A percentile compares a stretch with the other conserved stretches of the same genome.
These are phyloP conservation scores for Malassezia arunalokei DNA, from an alignment of 1,284 basidiomycete species.

Conservation along the genomic window DNA sequence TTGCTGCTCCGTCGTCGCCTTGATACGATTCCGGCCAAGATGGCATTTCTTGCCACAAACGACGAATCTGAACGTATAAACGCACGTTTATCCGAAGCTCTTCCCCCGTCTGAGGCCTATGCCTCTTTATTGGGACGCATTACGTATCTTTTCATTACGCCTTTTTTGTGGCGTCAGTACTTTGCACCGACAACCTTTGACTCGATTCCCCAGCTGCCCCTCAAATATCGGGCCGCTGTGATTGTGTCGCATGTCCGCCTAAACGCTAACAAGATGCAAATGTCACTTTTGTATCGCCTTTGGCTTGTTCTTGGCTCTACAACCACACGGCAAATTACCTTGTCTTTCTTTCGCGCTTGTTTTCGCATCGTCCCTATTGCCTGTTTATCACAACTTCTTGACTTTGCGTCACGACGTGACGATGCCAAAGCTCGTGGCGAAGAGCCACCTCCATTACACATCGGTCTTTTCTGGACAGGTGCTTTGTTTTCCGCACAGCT, in stretches of 20 bases:
- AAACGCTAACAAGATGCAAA: neutral
- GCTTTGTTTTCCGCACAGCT: conserved; percentile 48
- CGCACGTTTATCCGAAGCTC: too few relatives aligned
- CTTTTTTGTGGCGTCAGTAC: conserved; percentile 49
- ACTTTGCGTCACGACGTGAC: conserved; percentile 47
- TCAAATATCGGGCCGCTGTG: conserved; percentile 50
- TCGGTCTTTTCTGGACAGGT: conserved; percentile 49
- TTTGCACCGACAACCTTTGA: conserved; percentile 47
- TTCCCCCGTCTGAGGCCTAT: conserved; percentile 9
- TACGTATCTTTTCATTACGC: conserved; percentile 19
- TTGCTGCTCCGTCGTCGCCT: neutral
- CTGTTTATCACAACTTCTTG: conserved; percentile 50
- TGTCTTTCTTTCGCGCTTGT: conserved; percentile 48
- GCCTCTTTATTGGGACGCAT: conserved; percentile 17
- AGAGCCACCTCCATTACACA: conserved; percentile 44
- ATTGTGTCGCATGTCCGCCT: conserved; percentile 16
- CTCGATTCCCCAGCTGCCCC: conserved; percentile 50
- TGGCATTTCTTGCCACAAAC: neutral
- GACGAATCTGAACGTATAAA: too few relatives aligned
- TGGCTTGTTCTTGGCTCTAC: conserved; percentile 26
- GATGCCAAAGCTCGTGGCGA: conserved; percentile 18
- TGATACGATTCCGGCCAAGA: neutral
- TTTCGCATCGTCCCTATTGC: conserved; percentile 49
- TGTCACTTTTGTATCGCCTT: conserved; percentile 42
- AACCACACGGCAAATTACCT: conserved; percentile 37